These are phyloP conservation scores for Populus hybrid DNA, from an alignment of 441 rosid genomes.

Conservation along the genomic window DNA sequence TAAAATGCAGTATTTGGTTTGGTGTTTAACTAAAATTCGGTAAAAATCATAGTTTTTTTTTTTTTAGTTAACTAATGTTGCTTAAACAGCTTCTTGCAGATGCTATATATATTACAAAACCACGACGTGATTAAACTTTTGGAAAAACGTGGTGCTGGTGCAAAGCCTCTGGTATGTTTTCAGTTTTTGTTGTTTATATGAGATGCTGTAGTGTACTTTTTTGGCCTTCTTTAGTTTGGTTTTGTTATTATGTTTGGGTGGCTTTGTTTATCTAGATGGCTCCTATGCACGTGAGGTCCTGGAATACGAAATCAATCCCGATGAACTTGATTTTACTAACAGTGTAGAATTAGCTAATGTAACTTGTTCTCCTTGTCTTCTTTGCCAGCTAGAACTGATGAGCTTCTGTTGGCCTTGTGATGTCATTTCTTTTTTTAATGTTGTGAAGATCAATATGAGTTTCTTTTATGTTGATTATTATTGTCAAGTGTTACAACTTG, in stretches of 20 bases:
- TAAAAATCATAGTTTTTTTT: not conserved
- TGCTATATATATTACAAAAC: slow-evolving; percentile 72
- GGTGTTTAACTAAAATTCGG: no score
- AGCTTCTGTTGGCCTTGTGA: not conserved
- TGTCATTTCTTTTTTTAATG: not conserved
- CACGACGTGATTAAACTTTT: slow-evolving; percentile 70
- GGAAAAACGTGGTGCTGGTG: slow-evolving; percentile 56
- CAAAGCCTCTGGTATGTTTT: slow-evolving; percentile 63
- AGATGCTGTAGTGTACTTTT: not conserved
- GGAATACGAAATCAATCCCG: slow-evolving; percentile 74
- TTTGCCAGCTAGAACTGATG: not conserved
- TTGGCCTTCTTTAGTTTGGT: not conserved
- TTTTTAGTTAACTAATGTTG: slow-evolving; percentile 21
- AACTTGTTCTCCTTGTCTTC: slow-evolving; percentile 3
- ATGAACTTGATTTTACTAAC: slow-evolving; percentile 75
- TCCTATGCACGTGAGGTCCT: slow-evolving; percentile 94
- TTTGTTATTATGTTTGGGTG: not conserved
- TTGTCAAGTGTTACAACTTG: not conserved
- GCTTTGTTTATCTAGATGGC: slow-evolving; percentile 45
- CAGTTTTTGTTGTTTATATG: not conserved
- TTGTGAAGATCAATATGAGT: not conserved
- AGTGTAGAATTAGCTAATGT: slow-evolving; percentile 80
- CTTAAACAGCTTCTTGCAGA: slow-evolving; percentile 81
- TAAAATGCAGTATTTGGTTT: no score
- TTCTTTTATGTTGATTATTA: not conserved